Evolutionary conservation across 2,329 filamentous ascomycete species (phyloP), one percentile per base, ranked within the genome.

Genomic region (Microcyclospora tardicrescens): DNA sequence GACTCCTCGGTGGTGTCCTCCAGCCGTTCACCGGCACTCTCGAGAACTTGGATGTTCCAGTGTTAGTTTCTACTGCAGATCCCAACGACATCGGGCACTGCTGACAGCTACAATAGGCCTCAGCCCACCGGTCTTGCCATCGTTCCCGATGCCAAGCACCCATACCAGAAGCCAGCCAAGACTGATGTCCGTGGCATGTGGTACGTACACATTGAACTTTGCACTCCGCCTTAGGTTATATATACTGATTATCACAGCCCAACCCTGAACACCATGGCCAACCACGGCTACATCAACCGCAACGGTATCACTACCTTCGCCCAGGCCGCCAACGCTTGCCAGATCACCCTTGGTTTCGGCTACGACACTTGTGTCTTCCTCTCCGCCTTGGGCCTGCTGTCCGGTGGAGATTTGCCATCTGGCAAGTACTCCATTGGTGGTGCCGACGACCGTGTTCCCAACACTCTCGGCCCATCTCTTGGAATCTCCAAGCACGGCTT

Each of bases 281-380:
- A 55, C 36, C 51, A 55, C 36, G 51, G 51, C 38, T 55, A 53
- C 45, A 51, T 56, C 36, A 38, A 38, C 39, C 43, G 44, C 13
- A 39, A 40, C 28, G 52, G 52, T 34, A 51, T 54, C 33, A 52
- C 49, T 13, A 48, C 43, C 30, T 52, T 55, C 37, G 49, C 53
- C 19, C 43, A 56, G 37, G 48, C 53, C 16, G 48, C 51, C 29
- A 54, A 50, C 42, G 52, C 52, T 31, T 47, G 49, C 34, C 50
- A 53, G 34, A 52, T 46, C 42, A 48, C 43, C 28, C 45, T 48
- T 16, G 51, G 51, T 38, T 52, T 52, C 44, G 46, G 43, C 40
- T 53, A 51, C 39, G 46, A 47, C 40, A 47, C 49, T 6, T 47
- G 43, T 39, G 38, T 41, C 28, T 51, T 53, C 42, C 37, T 55